phyloP scores from a whole-genome alignment of 202 grass and related monocot species.

The Schoenoplectus tabernaemontani region DNA sequence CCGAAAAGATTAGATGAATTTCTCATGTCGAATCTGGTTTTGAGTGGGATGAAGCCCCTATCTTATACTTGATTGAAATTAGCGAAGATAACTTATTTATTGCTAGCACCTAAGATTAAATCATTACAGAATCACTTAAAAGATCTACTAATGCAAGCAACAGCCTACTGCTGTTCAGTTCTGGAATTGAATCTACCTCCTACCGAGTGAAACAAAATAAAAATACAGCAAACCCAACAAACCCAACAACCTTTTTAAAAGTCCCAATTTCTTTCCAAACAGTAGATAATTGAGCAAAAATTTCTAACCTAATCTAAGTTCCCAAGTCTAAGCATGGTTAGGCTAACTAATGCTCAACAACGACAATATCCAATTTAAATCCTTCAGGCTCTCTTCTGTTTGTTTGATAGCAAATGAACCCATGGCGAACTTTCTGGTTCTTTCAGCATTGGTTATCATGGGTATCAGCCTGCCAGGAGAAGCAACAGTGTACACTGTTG shows the following conservation, averaged over 20 bases:
- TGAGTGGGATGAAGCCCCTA: no score
- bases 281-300: background rate
- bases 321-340: slow-evolving; percentile 18
- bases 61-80: background rate
- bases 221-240: slow-evolving; percentile 13
- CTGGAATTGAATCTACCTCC: slow-evolving; percentile 8
- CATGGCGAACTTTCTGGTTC: slow-evolving; percentile 26
- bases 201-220: background rate
- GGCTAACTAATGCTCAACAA: slow-evolving; percentile 53
- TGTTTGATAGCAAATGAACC: slow-evolving; percentile 12
- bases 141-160: background rate
- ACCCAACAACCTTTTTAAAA: slow-evolving; percentile 16
- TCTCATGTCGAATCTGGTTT: no score
- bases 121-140: background rate
- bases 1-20: no score
- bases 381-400: slow-evolving; percentile 8
- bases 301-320: background rate
- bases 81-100: background rate
- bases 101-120: background rate
- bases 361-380: slow-evolving; percentile 19
- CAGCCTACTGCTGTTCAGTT: background rate
- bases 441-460: slow-evolving; percentile 20
- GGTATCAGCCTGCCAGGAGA: background rate
- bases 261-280: background rate
- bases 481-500: slow-evolving; percentile 47